Base-by-base conservation (phyloP, 1,139 yeast species). In the Taphrina wiesneri region DNA sequence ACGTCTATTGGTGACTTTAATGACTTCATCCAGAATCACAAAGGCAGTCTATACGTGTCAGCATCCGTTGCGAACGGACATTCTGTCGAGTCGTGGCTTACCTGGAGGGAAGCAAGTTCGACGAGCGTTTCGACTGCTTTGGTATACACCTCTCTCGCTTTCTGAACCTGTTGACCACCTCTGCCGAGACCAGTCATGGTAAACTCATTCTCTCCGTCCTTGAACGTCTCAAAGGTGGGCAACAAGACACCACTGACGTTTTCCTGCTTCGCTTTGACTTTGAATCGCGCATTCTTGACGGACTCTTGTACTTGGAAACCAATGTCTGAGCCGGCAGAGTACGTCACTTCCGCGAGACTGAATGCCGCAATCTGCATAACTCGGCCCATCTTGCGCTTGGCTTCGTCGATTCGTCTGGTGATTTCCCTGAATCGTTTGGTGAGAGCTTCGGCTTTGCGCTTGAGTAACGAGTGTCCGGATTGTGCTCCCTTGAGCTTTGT, bases 341-440 rank as follows among this genome's bases (percentile, higher is more conserved):
- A 93, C 63, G 93, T 88, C 61, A 93, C 98, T 76, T 93, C 99
- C 1, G 99, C 98, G 72, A 93, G 82, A 13, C 98, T 92, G 76
- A 93, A 93, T 0, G 98, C 96, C 0, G 99, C 99, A 0, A 96
- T 89, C 76, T 93, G 99, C 98, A 93, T 93, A 52, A 93, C 97
- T 71, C 95, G 83, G 57, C 98, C 99, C 99, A 93, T 93, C 81
- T 92, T 93, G 72, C 93, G 85, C 78, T 93, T 93, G 62, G 98
- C 90, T 72, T 92, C 97, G 76, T 93, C 97, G 74, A 93, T 93
- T 76, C 97, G 81, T 75, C 85, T 88, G 43, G 98, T 91, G 74
- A 93, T 93, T 72, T 93, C 99, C 77, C 99, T 86, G 79, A 93
- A 93, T 74, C 99, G 82, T 76, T 92, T 91, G 49, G 99, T 93